These are phyloP conservation scores for Venturia oleaginea DNA, from an alignment of 2,329 filamentous ascomycete genomes.

Conservation along the genomic window DNA sequence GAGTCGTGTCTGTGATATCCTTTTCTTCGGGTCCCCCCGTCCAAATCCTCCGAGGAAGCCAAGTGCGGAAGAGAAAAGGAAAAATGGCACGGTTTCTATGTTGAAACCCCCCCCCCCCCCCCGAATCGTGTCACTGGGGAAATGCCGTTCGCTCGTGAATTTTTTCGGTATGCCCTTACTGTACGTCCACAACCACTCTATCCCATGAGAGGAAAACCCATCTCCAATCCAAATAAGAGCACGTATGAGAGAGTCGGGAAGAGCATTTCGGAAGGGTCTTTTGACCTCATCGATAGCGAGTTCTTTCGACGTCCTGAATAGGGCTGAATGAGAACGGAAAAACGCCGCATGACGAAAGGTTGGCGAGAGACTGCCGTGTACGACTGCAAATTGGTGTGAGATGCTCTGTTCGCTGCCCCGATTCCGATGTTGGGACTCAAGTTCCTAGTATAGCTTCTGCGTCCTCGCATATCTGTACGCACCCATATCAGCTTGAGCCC, in stretches of 20 bases:
- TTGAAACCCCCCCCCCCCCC: not conserved
- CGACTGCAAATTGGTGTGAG: not conserved
- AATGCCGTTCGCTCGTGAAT: not conserved
- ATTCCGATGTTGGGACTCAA: not conserved
- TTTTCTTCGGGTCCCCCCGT: too few species aligned
- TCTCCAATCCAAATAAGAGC: not conserved
- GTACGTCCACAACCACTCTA: not conserved
- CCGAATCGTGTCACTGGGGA: not conserved
- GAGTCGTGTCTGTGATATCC: too few species aligned
- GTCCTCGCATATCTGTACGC: not conserved
- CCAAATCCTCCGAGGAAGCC: not conserved
- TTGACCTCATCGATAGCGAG: not conserved
- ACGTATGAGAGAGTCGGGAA: not conserved
- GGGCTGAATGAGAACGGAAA: not conserved
- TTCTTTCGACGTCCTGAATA: not conserved
- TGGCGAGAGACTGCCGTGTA: not conserved
- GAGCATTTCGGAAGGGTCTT: not conserved
- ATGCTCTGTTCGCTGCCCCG: not conserved
- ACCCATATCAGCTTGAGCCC: not conserved
- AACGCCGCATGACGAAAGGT: not conserved
- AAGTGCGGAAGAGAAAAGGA: too few species aligned
- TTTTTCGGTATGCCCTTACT: not conserved
- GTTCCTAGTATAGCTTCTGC: slow-evolving; percentile 2
- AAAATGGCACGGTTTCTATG: not conserved
- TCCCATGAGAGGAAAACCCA: not conserved